phyloP scores from a whole-genome alignment of 495 filamentous ascomycete species.

The Daldinia vernicosa region DNA sequence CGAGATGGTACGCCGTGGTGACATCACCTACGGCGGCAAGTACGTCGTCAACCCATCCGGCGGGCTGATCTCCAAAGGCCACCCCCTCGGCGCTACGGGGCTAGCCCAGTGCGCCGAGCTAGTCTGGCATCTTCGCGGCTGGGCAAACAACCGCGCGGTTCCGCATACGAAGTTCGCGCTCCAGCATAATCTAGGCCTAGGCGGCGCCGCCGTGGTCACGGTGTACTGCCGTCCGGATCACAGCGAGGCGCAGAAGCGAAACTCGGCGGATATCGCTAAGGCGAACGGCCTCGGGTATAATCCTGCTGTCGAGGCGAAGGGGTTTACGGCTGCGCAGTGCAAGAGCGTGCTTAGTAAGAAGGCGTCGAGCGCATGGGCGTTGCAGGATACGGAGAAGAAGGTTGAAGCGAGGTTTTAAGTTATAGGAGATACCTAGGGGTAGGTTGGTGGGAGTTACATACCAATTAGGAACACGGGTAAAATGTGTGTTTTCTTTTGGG shows the following conservation, averaged over 20 bases:
- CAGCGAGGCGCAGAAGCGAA: conserved; percentile 63
- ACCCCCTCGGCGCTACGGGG: conserved; percentile 92
- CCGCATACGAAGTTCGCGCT: conserved; percentile 73
- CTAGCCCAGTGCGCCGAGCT: conserved; percentile 95
- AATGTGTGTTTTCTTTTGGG: not conserved
- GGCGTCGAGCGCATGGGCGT: conserved; percentile 73
- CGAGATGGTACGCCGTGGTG: conserved; percentile 85
- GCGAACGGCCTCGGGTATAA: conserved; percentile 84
- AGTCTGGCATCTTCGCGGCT: conserved; percentile 94
- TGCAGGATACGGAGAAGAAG: conserved; percentile 76
- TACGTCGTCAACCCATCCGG: conserved; percentile 92
- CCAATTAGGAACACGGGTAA: not conserved
- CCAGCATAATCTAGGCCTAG: conserved; percentile 94
- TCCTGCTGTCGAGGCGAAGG: conserved; percentile 87
- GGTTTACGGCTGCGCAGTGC: conserved; percentile 80
- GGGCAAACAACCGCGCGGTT: conserved; percentile 89
- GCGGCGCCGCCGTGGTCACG: conserved; percentile 89
- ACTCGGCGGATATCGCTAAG: conserved; percentile 66
- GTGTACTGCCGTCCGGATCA: conserved; percentile 92
- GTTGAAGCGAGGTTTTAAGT: conserved; percentile 62
- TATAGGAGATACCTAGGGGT: not conserved
- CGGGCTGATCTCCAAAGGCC: conserved; percentile 94
- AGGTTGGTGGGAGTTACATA: not conserved
- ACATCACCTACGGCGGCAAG: conserved; percentile 92
- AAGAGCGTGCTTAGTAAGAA: conserved; percentile 75